Percentiles rank a stretch among this genome's conserved stretches.
Evolutionary conservation across 257 asterid genomes (phyloP).

Genomic region (Fraxinus pennsylvanica): DNA sequence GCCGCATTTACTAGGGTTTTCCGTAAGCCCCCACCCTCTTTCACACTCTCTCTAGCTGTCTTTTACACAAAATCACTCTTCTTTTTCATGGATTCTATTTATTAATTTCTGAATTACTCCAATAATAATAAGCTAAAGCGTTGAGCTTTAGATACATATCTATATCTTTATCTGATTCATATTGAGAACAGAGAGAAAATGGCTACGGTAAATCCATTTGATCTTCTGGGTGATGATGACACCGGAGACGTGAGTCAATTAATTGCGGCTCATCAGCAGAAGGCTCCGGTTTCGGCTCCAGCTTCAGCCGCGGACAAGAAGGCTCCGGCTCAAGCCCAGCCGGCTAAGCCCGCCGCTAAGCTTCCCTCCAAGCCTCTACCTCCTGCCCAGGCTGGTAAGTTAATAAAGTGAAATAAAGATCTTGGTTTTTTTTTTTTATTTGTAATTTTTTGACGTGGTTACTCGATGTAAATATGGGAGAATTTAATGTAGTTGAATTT

Average conservation of each 20-base stretch:
- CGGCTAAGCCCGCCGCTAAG: slow-evolving; percentile 43
- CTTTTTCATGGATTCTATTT: slow-evolving; percentile 32
- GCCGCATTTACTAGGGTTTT: slow-evolving; percentile 49
- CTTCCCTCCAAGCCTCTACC: slow-evolving; percentile 67
- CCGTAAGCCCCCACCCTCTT: neutral
- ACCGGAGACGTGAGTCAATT: slow-evolving; percentile 57
- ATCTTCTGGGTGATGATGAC: slow-evolving; percentile 64
- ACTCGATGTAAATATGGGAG: neutral
- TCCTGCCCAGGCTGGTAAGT: slow-evolving; percentile 68
- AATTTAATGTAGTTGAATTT: neutral
- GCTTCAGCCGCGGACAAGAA: slow-evolving; percentile 38
- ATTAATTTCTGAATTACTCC: slow-evolving; percentile 20
- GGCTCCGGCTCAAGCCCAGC: slow-evolving; percentile 39
- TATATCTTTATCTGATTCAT: neutral
- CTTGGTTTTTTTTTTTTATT: neutral
- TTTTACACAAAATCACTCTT: neutral
- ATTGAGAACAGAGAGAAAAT: slow-evolving; percentile 20
- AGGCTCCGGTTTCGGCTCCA: slow-evolving; percentile 32
- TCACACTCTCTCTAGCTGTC: neutral
- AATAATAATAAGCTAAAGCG: slow-evolving; percentile 21
- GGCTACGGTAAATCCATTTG: slow-evolving; percentile 65
- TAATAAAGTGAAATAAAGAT: neutral
- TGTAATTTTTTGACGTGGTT: neutral
- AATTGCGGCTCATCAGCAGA: slow-evolving; percentile 48
- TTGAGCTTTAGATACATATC: slow-evolving; percentile 27